Evolutionary conservation across 176 grass and related monocot species (phyloP).

Genomic region (Pontederia crassipes): DNA sequence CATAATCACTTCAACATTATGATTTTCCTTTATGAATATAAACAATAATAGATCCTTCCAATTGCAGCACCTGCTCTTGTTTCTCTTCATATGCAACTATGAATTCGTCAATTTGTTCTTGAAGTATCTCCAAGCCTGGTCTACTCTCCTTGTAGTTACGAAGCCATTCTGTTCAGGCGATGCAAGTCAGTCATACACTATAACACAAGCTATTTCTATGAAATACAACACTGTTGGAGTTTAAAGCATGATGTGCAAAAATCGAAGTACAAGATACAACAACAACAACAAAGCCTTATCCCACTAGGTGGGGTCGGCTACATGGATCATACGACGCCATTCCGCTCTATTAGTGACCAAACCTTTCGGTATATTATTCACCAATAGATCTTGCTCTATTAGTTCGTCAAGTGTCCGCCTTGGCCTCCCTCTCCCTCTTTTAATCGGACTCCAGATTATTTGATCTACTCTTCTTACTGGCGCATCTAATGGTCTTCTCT

Average conservation of each 20-base stretch:
- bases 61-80: constrained; percentile 53
- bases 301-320: too few relatives aligned
- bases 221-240: not conserved
- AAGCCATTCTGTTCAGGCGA: constrained; percentile 59
- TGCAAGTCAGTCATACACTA: not conserved
- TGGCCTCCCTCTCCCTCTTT: too few relatives aligned
- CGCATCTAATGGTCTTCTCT: too few relatives aligned
- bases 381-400: too few relatives aligned
- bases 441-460: too few relatives aligned
- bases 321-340: too few relatives aligned
- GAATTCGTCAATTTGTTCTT: constrained; percentile 89
- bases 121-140: constrained; percentile 56
- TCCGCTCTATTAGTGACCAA: too few relatives aligned
- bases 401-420: too few relatives aligned
- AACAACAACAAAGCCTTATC: too few relatives aligned
- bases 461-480: too few relatives aligned
- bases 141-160: constrained; percentile 62
- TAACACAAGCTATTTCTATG: not conserved
- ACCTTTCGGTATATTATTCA: too few relatives aligned
- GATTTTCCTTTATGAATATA: not conserved
- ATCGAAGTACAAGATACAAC: too few relatives aligned
- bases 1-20: not conserved
- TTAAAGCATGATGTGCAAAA: not conserved
- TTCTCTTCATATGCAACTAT: constrained; percentile 66
- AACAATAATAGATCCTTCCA: not conserved